Conservation (phyloP, 2,329 filamentous ascomycete genomes). For the Phaeosphaeria sp. region DNA sequence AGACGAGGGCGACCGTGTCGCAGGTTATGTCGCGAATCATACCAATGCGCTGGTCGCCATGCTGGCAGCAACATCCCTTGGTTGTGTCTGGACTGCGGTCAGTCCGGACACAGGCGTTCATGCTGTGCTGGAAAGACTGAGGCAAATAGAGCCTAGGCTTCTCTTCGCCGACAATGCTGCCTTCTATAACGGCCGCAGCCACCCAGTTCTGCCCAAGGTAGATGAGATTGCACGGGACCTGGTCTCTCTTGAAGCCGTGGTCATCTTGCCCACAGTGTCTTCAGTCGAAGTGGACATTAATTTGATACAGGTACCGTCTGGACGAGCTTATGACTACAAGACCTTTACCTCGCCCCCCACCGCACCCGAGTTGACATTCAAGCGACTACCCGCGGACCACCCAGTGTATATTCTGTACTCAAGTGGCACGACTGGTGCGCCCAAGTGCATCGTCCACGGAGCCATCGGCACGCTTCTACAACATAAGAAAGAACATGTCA, state of each 20-base stretch:
- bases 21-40: slow-evolving; percentile 87
- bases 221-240: slow-evolving; percentile 75
- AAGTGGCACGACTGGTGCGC: slow-evolving; percentile 83
- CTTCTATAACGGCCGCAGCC: slow-evolving; percentile 89
- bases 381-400: slow-evolving; percentile 81
- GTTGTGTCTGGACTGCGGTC: slow-evolving; percentile 91
- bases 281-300: slow-evolving; percentile 51
- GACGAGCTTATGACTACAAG: slow-evolving; percentile 45
- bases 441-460: slow-evolving; percentile 95
- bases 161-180: slow-evolving; percentile 89
- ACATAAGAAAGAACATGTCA: slow-evolving; percentile 93
- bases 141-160: slow-evolving; percentile 82
- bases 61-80: slow-evolving; percentile 81
- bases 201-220: slow-evolving; percentile 81
- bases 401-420: slow-evolving; percentile 95
- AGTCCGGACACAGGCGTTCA: slow-evolving; percentile 92
- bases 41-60: slow-evolving; percentile 86
- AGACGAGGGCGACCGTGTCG: slow-evolving; percentile 68
- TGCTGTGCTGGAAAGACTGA: slow-evolving; percentile 85
- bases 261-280: slow-evolving; percentile 74
- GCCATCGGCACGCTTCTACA: slow-evolving; percentile 89
- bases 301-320: slow-evolving; percentile 47
- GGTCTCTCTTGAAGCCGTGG: slow-evolving; percentile 70
- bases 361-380: slow-evolving; percentile 60
- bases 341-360: slow-evolving; percentile 51